Percentiles rank a stretch among this genome's conserved stretches.
phyloP scores from a whole-genome alignment of 345 rosid species.

The Abelmoschus esculentus region DNA sequence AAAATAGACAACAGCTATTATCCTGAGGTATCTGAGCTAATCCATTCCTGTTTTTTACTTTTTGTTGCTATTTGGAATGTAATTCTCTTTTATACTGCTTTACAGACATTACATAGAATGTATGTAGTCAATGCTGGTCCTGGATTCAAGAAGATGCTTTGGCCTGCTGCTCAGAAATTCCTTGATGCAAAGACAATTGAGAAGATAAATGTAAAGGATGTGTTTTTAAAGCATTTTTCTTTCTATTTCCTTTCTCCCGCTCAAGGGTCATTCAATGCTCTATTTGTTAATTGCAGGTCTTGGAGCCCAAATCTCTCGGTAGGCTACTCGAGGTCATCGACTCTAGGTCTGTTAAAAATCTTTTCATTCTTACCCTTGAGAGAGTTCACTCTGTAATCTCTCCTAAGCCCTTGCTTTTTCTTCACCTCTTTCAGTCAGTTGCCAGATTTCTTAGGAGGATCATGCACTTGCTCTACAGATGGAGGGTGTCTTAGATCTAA shows the following conservation, averaged over 20 bases:
- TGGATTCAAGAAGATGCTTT: constrained; percentile 90
- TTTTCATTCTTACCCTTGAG: not conserved
- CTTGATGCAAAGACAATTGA: constrained; percentile 75
- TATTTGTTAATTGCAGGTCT: constrained; percentile 47
- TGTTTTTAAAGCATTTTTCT: constrained; percentile 14
- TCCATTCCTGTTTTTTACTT: not conserved
- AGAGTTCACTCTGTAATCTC: not conserved
- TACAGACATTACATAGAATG: constrained; percentile 85
- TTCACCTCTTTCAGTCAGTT: constrained; percentile 56
- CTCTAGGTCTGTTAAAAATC: constrained; percentile 45
- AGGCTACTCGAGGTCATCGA: constrained; percentile 77
- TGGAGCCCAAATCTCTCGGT: constrained; percentile 69
- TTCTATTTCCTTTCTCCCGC: constrained; percentile 7
- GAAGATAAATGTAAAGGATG: constrained; percentile 68
- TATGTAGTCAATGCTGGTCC: constrained; percentile 92
- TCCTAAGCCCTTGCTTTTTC: not conserved
- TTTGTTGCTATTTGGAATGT: constrained; percentile 6
- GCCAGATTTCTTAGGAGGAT: constrained; percentile 95
- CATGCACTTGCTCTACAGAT: constrained; percentile 67
- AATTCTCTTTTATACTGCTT: constrained; percentile 14
- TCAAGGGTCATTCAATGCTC: constrained; percentile 5
- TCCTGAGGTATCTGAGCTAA: constrained; percentile 69
- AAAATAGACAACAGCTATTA: constrained; percentile 82
- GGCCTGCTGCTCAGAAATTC: constrained; percentile 98
- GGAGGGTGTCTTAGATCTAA: constrained; percentile 94